These are phyloP conservation scores for Gloeophyllum trabeum DNA, from an alignment of 768 basidiomycete genomes.

Conservation along the genomic window DNA sequence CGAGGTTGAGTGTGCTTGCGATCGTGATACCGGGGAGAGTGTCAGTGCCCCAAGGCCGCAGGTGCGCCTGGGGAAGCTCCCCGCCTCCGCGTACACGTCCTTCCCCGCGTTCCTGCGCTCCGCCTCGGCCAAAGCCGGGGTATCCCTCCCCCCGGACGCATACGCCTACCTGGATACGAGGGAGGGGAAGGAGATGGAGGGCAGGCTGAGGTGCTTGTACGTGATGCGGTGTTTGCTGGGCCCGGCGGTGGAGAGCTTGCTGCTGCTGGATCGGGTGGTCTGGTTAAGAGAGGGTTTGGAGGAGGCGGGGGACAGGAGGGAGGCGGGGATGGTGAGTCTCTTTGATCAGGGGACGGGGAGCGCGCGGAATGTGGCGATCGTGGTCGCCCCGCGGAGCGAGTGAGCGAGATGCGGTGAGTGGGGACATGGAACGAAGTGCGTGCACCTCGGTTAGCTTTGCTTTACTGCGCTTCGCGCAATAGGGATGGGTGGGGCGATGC, in stretches of 20 bases:
- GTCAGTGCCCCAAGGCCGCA: background rate
- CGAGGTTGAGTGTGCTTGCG: background rate
- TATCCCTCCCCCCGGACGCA: conserved; percentile 1
- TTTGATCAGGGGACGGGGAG: conserved; percentile 68
- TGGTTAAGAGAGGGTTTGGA: conserved; percentile 40
- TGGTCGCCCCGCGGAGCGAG: conserved; percentile 13
- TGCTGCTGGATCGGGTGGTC: conserved; percentile 47
- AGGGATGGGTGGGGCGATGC: no score
- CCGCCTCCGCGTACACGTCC: conserved; percentile 33
- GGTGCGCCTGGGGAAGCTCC: conserved; percentile 37
- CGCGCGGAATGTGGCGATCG: conserved; percentile 59
- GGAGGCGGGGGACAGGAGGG: conserved; percentile 1
- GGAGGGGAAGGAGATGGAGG: conserved; percentile 16
- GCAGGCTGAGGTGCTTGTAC: conserved; percentile 47
- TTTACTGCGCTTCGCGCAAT: no score
- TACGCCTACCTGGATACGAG: background rate
- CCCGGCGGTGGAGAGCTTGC: conserved; percentile 52
- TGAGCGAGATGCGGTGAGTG: no score
- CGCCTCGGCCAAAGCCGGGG: conserved; percentile 1
- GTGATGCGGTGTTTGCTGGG: conserved; percentile 59
- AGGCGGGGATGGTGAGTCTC: conserved; percentile 44
- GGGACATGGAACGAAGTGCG: no score
- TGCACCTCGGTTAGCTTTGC: no score
- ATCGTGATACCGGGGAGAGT: background rate
- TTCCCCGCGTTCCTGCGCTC: conserved; percentile 34